Base-by-base conservation (phyloP, 2,329 filamentous ascomycete species). In the Fusarium kyushuense region DNA sequence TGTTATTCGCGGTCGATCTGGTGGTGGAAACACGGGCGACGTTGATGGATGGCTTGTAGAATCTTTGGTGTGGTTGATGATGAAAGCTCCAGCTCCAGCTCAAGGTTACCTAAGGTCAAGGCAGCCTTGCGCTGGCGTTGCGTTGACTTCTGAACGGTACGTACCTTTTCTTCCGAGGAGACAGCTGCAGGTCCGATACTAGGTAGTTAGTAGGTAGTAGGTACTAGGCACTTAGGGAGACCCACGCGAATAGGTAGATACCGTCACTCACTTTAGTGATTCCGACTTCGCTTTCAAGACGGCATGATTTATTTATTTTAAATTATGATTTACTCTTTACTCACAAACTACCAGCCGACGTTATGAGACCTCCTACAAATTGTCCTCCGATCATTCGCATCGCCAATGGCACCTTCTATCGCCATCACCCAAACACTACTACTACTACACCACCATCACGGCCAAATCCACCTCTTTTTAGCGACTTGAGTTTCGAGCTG, bases 391-490 rank as follows among this genome's bases (percentile, higher is more conserved):
- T 94, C 61, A 86, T 97, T 67, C 84, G 84, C 72, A 94, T 97
- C 75, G 76, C 85, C 74, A 89, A 94, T 81, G 94, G 87, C 78
- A 95, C 92, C 1, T 96, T 97, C 79, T 96, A 95, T 80, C 88
- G 89, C 40, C 86, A 89, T 49, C 90, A 94, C 77, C 92, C 92
- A 14, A 85, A 80, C 49, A 79, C 85, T 29, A 74, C 85, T 29
- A 74, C 79, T 48, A 79, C 85, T 29, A 74, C 79, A 19, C 76
- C 82, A 19, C 76, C 82, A 38, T 76, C 79, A 36, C 79, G 84
- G 63, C 79, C 84, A 19, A 95, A 96, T 75, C 89, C 89, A 23
- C 84, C 92, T 7, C 81, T 97, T 6, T 97, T 97, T 76, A 83
- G 86, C 6, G 82, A 89, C 54, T 77, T 97, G 70, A 88, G 79